Percentiles rank a stretch among this genome's conserved stretches.
These are phyloP conservation scores for Hortiboletus rubellus DNA, from an alignment of 1,284 basidiomycete species.

Conservation along the genomic window DNA sequence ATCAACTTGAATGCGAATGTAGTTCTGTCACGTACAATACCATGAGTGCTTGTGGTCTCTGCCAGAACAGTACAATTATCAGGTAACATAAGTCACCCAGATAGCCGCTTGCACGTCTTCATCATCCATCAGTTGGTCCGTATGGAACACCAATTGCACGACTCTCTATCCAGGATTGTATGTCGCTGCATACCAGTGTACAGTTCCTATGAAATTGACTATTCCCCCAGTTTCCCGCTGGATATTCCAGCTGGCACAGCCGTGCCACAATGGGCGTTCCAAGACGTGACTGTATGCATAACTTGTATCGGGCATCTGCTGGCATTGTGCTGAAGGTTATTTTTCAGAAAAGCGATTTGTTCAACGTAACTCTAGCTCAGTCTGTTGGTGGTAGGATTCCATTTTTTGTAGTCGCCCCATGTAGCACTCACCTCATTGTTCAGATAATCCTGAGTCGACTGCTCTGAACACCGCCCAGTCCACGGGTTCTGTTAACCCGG, in stretches of 20 bases:
- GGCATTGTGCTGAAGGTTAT: background rate
- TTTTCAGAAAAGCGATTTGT: constrained; percentile 17
- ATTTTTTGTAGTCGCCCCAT: background rate
- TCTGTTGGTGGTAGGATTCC: constrained; percentile 24
- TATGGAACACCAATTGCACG: constrained; percentile 30
- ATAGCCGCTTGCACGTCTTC: background rate
- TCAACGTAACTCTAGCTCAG: constrained; percentile 26
- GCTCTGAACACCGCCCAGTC: constrained; percentile 16
- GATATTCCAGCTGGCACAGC: constrained; percentile 29
- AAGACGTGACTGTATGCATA: constrained; percentile 31
- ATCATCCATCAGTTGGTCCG: constrained; percentile 28
- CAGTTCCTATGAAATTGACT: constrained; percentile 6
- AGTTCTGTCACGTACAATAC: constrained; percentile 35
- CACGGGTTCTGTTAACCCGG: constrained; percentile 9
- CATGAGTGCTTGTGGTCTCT: constrained; percentile 36
- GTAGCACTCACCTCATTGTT: background rate
- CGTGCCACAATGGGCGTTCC: constrained; percentile 35
- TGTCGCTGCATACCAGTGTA: background rate
- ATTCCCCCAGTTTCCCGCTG: constrained; percentile 17
- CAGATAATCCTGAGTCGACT: constrained; percentile 34
- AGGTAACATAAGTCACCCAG: constrained; percentile 9
- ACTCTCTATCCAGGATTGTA: constrained; percentile 20
- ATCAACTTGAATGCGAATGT: constrained; percentile 36
- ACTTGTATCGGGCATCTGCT: background rate
- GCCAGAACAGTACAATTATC: constrained; percentile 30